Base-by-base conservation (phyloP, 225 moss, liverwort and hornwort species). In the Sphagnum contortum region DNA sequence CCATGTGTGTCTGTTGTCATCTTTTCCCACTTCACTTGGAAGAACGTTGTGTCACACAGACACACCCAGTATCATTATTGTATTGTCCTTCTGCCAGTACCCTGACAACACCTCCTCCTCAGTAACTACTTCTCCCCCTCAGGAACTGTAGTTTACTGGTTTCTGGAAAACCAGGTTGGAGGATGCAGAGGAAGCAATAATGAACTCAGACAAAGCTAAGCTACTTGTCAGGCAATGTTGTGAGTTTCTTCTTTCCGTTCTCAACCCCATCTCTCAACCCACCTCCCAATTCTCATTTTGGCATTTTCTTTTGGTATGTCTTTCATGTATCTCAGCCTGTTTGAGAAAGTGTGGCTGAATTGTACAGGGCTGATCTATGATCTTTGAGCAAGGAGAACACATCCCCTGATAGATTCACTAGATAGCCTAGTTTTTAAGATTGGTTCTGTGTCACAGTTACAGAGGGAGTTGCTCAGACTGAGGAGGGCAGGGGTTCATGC, bases 181-280 rank as follows among this genome's bases (percentile, higher is more conserved):
- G 62, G 75, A 66, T 55, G 67, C 57, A 59, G 60, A 14, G 6
- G 64, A 59, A 52, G 62, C 69, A 13, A 8, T n/a, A 57, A 75
- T 72, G 57, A 57, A 64, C 59, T 73, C 75, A 74, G 81, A 81
- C 47, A 75, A 65, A 48, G 64, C 52, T 68, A 48, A 64, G 48
- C 48, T 71, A 7, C 66, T 51, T 58, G 65, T 58, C 44, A 73
- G 58, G 65, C 68, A 82, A 61, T 52, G 62, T 55, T 49, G 88
- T 88, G 74, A 82, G 88, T 88, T 49, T 12, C 62, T 47, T 47
- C 13, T 60, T 12, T 55, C 46, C 69, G 5, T 56, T 54, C 8
- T 59, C 47, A 44, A 44, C 45, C 29, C 3, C n/a, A n/a, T n/a
- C n/a, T 54, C 8, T 59, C 47, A 44, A 44, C 45, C 29, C 3